Conservation (phyloP, 2,329 filamentous ascomycete species). For the Exophiala lecanii-corni region DNA sequence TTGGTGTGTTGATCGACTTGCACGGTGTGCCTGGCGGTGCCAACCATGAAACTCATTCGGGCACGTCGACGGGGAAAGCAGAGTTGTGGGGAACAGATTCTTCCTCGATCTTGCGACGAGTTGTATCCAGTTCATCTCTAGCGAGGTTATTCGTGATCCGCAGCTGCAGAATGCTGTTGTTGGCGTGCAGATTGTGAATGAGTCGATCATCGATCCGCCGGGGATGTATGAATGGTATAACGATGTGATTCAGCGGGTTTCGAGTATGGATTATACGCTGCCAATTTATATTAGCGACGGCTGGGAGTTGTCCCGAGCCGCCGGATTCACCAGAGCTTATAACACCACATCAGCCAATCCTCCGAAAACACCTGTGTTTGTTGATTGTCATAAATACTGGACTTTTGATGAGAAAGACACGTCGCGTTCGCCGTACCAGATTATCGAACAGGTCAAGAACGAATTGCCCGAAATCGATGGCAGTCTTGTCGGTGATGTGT, state of each 20-base stretch:
- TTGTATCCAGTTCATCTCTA: constrained; percentile 48
- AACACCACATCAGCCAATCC: constrained; percentile 31
- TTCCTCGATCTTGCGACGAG: constrained; percentile 45
- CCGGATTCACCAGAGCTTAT: constrained; percentile 43
- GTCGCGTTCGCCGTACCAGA: constrained; percentile 47
- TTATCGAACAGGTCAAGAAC: constrained; percentile 42
- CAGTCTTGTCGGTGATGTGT: constrained; percentile 37
- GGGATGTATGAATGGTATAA: constrained; percentile 57
- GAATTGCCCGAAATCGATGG: constrained; percentile 45
- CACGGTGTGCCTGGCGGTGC: constrained; percentile 57
- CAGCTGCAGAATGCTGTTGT: constrained; percentile 39
- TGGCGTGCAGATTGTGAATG: constrained; percentile 57
- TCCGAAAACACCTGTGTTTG: constrained; percentile 45
- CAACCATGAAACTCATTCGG: constrained; percentile 53
- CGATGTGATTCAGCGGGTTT: constrained; percentile 44
- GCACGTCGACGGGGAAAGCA: constrained; percentile 49
- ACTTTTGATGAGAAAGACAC: constrained; percentile 53
- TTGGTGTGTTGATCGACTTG: constrained; percentile 55
- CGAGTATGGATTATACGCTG: constrained; percentile 45
- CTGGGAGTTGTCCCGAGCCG: constrained; percentile 47
- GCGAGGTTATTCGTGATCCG: constrained; percentile 35
- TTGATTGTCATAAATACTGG: constrained; percentile 59
- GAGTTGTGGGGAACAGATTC: constrained; percentile 46
- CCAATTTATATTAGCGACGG: constrained; percentile 57
- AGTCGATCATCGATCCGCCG: constrained; percentile 47